A percentile compares a stretch with the other conserved stretches of the same genome.
phyloP scores from a whole-genome alignment of 768 basidiomycete genomes.

The Scleroderma bovista region DNA sequence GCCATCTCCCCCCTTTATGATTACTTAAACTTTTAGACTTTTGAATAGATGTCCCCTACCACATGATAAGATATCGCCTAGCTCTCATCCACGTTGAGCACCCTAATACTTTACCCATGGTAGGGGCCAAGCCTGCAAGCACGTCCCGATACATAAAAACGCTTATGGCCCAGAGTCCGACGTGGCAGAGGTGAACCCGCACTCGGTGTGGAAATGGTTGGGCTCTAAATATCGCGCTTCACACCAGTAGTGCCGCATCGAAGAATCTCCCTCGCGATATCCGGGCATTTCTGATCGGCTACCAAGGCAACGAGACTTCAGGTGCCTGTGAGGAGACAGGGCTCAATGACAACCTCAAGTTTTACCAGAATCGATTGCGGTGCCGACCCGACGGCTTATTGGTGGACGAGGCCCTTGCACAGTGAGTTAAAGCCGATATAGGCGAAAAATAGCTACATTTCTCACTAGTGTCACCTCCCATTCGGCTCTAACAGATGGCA shows the following conservation, averaged over 20 bases:
- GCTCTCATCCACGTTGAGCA: no score
- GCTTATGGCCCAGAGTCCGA: no score
- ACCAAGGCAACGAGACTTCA: constrained; percentile 12
- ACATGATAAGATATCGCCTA: no score
- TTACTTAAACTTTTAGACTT: no score
- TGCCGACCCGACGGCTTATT: constrained; percentile 57
- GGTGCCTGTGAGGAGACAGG: not conserved
- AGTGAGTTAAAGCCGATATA: constrained; percentile 32
- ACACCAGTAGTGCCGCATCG: constrained; percentile 15
- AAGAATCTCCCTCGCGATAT: constrained; percentile 19
- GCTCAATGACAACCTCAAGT: constrained; percentile 44
- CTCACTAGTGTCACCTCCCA: not conserved
- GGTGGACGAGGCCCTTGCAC: constrained; percentile 58
- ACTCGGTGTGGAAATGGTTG: no score
- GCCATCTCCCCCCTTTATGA: not conserved
- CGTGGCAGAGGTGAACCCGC: no score
- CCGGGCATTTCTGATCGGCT: constrained; percentile 19
- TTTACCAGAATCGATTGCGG: constrained; percentile 52
- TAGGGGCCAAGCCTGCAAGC: no score
- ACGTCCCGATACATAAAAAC: no score
- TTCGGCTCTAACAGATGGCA: constrained; percentile 49
- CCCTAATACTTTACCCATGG: no score
- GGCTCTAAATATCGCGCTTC: no score
- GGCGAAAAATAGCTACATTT: not conserved
- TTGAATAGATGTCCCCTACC: no score